These are phyloP conservation scores for Bipolaris gigantea DNA, from an alignment of 2,329 filamentous ascomycete genomes.

Conservation along the genomic window DNA sequence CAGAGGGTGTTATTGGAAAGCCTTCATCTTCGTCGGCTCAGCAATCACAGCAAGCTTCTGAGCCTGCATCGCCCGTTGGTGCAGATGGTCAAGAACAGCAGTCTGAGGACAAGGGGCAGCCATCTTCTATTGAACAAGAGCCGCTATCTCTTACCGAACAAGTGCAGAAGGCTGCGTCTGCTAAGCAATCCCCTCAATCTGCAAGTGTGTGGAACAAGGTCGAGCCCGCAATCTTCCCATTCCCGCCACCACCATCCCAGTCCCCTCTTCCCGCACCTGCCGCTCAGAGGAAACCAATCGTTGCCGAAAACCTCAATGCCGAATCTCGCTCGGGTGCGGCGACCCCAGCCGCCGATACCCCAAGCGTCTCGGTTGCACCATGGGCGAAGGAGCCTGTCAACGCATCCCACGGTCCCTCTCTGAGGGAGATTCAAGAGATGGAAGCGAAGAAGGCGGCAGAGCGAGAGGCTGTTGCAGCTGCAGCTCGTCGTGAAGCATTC, in stretches of 20 bases:
- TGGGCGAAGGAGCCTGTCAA: constrained; percentile 87
- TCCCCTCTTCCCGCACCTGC: constrained; percentile 87
- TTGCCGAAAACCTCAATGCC: constrained; percentile 71
- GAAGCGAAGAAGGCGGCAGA: constrained; percentile 93
- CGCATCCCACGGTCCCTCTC: constrained; percentile 78
- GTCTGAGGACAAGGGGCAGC: constrained; percentile 9
- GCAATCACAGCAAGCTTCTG: constrained; percentile 22
- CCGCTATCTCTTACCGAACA: constrained; percentile 77
- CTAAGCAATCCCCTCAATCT: constrained; percentile 59
- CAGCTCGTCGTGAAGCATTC: constrained; percentile 72
- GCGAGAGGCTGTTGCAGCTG: constrained; percentile 77
- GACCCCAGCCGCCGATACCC: constrained; percentile 69
- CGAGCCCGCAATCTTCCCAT: constrained; percentile 75
- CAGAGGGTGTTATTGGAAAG: constrained; percentile 45
- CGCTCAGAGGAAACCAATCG: constrained; percentile 81
- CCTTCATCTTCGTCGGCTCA: constrained; percentile 27
- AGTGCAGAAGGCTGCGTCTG: constrained; percentile 72
- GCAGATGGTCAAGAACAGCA: constrained; percentile 20
- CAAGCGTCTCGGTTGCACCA: constrained; percentile 76
- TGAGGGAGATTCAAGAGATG: constrained; percentile 95
- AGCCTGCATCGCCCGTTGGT: constrained; percentile 26
- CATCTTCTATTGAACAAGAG: constrained; percentile 47
- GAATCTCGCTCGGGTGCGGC: constrained; percentile 74
- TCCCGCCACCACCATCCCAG: constrained; percentile 71
- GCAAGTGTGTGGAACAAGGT: constrained; percentile 62